Evolutionary conservation across 805 yeast species (phyloP).

Genomic region (Sugiyamaella americana): DNA sequence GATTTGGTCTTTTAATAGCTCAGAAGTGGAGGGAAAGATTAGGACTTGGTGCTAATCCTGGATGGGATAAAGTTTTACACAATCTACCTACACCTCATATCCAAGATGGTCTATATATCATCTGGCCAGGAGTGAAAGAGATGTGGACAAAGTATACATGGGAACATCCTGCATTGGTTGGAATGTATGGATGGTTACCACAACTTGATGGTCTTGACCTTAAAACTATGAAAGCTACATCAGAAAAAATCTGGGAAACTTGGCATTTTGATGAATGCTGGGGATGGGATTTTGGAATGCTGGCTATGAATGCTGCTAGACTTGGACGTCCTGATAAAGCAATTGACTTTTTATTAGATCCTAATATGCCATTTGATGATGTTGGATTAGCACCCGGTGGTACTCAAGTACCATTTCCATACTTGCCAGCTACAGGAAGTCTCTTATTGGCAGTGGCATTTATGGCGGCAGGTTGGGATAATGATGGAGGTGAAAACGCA

Average conservation of each 20-base stretch:
- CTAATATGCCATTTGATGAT: slow-evolving; percentile 6
- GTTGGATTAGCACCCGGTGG: slow-evolving; percentile 8
- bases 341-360: slow-evolving; percentile 2
- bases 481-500: background rate
- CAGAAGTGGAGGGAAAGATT: background rate
- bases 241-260: slow-evolving; percentile 6
- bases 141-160: slow-evolving; percentile 10
- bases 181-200: slow-evolving; percentile 9
- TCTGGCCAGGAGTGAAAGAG: slow-evolving; percentile 8
- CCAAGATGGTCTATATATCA: slow-evolving; percentile 5
- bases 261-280: slow-evolving; percentile 9
- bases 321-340: slow-evolving; percentile 4
- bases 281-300: slow-evolving; percentile 12
- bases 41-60: background rate
- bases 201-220: slow-evolving; percentile 1
- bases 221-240: slow-evolving; percentile 2
- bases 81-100: slow-evolving; percentile 1
- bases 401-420: slow-evolving; percentile 8
- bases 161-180: slow-evolving; percentile 8
- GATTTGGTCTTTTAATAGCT: slow-evolving; percentile 2
- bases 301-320: slow-evolving; percentile 10
- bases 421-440: slow-evolving; percentile 7
- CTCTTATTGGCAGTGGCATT: slow-evolving; percentile 4
- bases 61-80: background rate
- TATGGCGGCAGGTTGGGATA: slow-evolving; percentile 10